Evolutionary conservation across 2,329 filamentous ascomycete genomes (phyloP), one percentile per base, ranked within the genome.

Genomic region (Sporothrix brasiliensis): DNA sequence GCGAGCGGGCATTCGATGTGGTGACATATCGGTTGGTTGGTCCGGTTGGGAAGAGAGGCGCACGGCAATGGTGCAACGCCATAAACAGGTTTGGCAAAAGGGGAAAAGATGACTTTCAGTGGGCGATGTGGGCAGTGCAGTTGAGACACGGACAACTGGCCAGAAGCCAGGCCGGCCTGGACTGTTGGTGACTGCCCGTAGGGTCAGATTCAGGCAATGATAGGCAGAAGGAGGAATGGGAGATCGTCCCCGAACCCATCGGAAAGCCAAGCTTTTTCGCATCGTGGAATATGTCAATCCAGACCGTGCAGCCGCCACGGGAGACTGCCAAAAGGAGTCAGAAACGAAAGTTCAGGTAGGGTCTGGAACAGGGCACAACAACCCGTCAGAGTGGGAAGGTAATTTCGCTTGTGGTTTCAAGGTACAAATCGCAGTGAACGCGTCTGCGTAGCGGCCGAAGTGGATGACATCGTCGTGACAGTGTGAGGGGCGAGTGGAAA

Each of bases 321-420:
- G 61, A 34, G 58, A 61, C 58, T 16, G 58, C 39, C 58, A 67
- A 34, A 68, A 49, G 14, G 24, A 49, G 39, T 14, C 27, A 39
- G 16, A 49, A 41, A 34, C 34, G 34, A 6, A 11, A 24, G 47
- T 14, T 10, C 34, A 19, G 19, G 21, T 5, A 30, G 21, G 39
- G 49, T 16, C 4, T 4, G 39, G 53, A 50, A 34, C 3, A 30
- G 19, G 56, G 21, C 53, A 4, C 14, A 16, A 24, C 52, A 61
- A 56, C 27, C 50, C 68, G 68, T 49, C 41, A 41, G 39, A 39
- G 7, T 27, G 68, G 68, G 16, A 58, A 66, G 68, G 50, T 16
- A 70, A 70, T 70, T 66, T 70, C 68, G 68, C 68, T 70, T 66
- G 50, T 49, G 34, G 68, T 70, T 70, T 70, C 60, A 70, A 53